Base-by-base conservation (phyloP, 129 eudicot species). In the sunflower (Helianthus annuus) region DNA sequence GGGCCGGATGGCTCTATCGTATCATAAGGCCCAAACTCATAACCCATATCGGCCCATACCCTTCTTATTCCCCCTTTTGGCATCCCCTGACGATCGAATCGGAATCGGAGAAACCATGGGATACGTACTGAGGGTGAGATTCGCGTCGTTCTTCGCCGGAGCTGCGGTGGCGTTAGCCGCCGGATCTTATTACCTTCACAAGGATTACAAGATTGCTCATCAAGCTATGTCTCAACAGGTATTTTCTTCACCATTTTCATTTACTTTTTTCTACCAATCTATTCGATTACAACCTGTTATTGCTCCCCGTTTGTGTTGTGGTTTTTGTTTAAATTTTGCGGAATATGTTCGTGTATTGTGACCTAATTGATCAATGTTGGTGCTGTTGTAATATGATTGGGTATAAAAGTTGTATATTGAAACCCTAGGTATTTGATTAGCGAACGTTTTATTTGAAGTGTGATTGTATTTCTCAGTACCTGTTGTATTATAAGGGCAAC, bases 101-200 rank as follows among this genome's bases (percentile, higher is more conserved):
- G 65, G 69, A 38, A 71, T 63, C 82, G 58, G 69, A 45, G 77
- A 44, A 58, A 42, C 7, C 55, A 94, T 94, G 98, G 98, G 98
- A 38, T 94, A 85, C 76, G 88, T 94, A 22, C 70, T 90, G 38
- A 81, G 96, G 76, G 98, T 90, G 74, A 79, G 97, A 73, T 73
- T 94, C 61, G 93, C 98, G 6, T 86, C 98, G 42, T 94, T 94
- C 85, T 94, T 94, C 84, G 81, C 93, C 61, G 98, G 98, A 29
- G 98, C 93, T 2, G 98, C 98, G 48, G 88, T 79, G 72, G 97
- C 98, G 4, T 90, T 97, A 15, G 81, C 79, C 77, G 86, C 66
- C 7, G 98, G 98, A 29, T 81, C 90, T 22, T 90, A 94, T 77
- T 65, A 79, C 36, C 97, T 94, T 59, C 87, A 83, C 81, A 82